Conservation (phyloP, 148 eudicot genomes). For the Nepenthes gracilis region DNA sequence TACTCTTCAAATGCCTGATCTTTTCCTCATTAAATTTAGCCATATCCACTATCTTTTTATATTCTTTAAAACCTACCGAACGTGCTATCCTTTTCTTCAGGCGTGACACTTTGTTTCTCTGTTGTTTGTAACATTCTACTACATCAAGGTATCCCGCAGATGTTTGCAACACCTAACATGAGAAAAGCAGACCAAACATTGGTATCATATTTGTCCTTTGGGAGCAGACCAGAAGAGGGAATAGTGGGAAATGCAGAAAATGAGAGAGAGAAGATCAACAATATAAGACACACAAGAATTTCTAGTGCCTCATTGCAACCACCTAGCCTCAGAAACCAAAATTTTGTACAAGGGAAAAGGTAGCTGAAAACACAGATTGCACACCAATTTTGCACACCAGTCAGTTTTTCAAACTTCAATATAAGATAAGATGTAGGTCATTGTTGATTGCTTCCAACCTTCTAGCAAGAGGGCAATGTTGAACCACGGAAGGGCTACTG, state of each 20-base stretch:
- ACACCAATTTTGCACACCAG: too few relatives aligned
- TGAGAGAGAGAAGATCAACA: not conserved
- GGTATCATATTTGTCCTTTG: not conserved
- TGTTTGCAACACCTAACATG: constrained; percentile 42
- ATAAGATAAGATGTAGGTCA: too few relatives aligned
- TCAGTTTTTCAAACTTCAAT: too few relatives aligned
- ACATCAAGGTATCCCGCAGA: constrained; percentile 60
- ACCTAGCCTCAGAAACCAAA: not conserved
- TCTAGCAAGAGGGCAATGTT: too few relatives aligned
- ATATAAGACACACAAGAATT: too few relatives aligned
- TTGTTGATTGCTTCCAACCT: too few relatives aligned
- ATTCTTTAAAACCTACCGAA: constrained; percentile 86
- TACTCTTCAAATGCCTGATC: constrained; percentile 67
- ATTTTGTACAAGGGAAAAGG: not conserved
- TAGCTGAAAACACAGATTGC: not conserved
- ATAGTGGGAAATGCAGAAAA: not conserved
- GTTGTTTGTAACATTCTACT: constrained; percentile 69
- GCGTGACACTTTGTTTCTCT: constrained; percentile 81
- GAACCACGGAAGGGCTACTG: too few relatives aligned
- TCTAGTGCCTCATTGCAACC: not conserved
- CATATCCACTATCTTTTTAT: constrained; percentile 65
- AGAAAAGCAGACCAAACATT: not conserved
- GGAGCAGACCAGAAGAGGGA: not conserved
- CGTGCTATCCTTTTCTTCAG: constrained; percentile 80
- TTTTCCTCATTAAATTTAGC: constrained; percentile 71